Percentiles rank a stretch among this genome's conserved stretches.
phyloP scores from a whole-genome alignment of 768 basidiomycete genomes.

The Hemileccinum rubropunctum region DNA sequence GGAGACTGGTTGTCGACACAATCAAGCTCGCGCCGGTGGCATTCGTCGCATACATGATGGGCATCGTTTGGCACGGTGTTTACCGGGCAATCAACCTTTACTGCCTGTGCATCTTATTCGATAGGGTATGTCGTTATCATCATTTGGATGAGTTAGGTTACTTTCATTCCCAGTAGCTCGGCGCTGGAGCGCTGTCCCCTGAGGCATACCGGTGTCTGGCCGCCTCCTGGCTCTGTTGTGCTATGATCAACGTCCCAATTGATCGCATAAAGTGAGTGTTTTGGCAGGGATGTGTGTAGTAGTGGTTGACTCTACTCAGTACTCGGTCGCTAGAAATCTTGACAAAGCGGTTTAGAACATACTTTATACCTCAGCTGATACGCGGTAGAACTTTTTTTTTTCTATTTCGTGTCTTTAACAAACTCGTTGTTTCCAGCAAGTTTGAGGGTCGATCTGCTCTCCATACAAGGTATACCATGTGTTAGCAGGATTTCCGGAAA shows the following conservation, averaged over 20 bases:
- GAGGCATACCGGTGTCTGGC: slow-evolving; percentile 21
- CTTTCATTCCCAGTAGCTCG: slow-evolving; percentile 15
- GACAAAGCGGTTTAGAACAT: slow-evolving; percentile 32
- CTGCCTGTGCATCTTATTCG: slow-evolving; percentile 32
- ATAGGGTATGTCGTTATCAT: slow-evolving; percentile 13
- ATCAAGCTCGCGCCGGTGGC: slow-evolving; percentile 19
- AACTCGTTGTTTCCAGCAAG: slow-evolving; percentile 16
- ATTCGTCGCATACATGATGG: slow-evolving; percentile 24
- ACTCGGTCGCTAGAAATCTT: slow-evolving; percentile 19
- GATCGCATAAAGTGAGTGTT: slow-evolving; percentile 21
- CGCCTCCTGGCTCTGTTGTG: slow-evolving; percentile 27
- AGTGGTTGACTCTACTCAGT: slow-evolving; percentile 10
- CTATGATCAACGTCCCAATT: slow-evolving; percentile 21
- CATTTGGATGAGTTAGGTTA: neutral
- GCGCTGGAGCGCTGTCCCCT: neutral
- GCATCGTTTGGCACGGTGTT: slow-evolving; percentile 29
- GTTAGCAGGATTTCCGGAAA: neutral
- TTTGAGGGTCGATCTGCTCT: slow-evolving; percentile 20
- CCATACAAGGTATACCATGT: slow-evolving; percentile 16
- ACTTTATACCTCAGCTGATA: slow-evolving; percentile 40
- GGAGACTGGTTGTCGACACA: slow-evolving; percentile 15
- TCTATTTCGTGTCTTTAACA: slow-evolving; percentile 6
- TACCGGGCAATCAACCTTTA: slow-evolving; percentile 37
- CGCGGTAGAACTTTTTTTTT: slow-evolving; percentile 25
- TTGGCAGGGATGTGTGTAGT: neutral